Percentiles rank a stretch among this genome's conserved stretches.
Conservation (phyloP, 2,329 filamentous ascomycete species). For the Massarina eburnea region DNA sequence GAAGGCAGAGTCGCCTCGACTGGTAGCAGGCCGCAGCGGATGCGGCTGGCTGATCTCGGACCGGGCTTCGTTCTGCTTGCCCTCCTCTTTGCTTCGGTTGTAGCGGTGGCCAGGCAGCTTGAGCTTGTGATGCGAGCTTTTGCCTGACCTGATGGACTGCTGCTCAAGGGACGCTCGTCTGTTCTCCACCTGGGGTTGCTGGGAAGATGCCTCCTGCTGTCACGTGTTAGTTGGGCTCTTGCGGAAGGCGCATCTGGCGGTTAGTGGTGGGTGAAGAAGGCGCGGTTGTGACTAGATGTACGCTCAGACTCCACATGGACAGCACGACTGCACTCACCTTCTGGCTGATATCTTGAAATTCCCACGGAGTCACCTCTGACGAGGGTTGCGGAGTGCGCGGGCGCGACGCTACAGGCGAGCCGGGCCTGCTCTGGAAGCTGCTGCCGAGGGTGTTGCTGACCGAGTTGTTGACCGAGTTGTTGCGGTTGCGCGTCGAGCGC, state of each 20-base stretch:
- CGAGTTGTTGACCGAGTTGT: slow-evolving; percentile 74
- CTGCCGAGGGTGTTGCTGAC: slow-evolving; percentile 50
- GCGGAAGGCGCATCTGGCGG: background rate
- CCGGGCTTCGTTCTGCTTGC: slow-evolving; percentile 23
- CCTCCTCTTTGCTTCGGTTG: slow-evolving; percentile 63
- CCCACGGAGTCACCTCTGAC: slow-evolving; percentile 95
- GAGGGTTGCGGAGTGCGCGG: slow-evolving; percentile 84
- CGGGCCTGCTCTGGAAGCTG: slow-evolving; percentile 54
- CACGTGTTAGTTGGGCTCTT: slow-evolving; percentile 19
- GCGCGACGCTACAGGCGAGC: slow-evolving; percentile 73
- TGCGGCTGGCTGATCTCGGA: slow-evolving; percentile 48
- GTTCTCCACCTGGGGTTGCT: slow-evolving; percentile 38
- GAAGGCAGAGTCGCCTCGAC: slow-evolving; percentile 70
- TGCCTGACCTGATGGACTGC: slow-evolving; percentile 53
- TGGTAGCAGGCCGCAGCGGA: slow-evolving; percentile 69
- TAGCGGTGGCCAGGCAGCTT: slow-evolving; percentile 70
- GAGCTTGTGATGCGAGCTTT: slow-evolving; percentile 56
- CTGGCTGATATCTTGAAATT: slow-evolving; percentile 75
- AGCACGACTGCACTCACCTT: slow-evolving; percentile 57
- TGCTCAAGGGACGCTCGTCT: slow-evolving; percentile 39
- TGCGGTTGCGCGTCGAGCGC: slow-evolving; percentile 72
- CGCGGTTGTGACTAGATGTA: background rate
- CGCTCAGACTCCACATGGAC: background rate
- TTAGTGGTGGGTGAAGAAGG: background rate
- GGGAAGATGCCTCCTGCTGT: slow-evolving; percentile 28